These are phyloP conservation scores for Brassica napus DNA, from an alignment of 345 rosid genomes.

Conservation along the genomic window DNA sequence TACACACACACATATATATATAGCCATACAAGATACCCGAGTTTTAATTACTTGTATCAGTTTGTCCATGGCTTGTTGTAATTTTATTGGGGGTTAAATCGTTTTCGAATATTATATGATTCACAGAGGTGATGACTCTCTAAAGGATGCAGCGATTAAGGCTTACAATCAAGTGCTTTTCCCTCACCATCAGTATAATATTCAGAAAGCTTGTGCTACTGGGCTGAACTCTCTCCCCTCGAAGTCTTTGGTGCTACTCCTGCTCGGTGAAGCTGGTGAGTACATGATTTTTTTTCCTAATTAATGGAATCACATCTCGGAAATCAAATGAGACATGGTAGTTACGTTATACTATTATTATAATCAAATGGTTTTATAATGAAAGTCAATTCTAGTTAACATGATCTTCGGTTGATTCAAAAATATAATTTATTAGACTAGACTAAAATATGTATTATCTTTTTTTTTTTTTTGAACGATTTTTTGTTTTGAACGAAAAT, in stretches of 20 bases:
- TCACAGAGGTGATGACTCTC: conserved; percentile 56
- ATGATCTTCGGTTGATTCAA: neutral
- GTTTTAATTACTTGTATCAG: neutral
- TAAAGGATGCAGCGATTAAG: conserved; percentile 71
- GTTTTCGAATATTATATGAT: neutral
- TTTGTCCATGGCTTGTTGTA: neutral
- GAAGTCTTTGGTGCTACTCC: conserved; percentile 50
- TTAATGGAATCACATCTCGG: neutral
- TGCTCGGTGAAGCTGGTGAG: conserved; percentile 80
- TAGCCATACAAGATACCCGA: neutral
- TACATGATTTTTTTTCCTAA: neutral
- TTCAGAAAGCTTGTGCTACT: conserved; percentile 78
- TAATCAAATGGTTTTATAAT: neutral
- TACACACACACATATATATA: neutral
- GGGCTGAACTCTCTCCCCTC: conserved; percentile 83
- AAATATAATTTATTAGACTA: neutral
- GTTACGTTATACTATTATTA: neutral
- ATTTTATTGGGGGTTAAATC: neutral
- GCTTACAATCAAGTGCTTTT: conserved; percentile 81
- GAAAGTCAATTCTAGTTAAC: neutral
- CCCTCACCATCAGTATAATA: conserved; percentile 76
- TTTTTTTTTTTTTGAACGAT: no score
- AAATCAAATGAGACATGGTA: neutral
- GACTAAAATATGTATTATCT: neutral
- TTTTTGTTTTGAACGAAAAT: no score